These are phyloP conservation scores for Flueggea neowawraea DNA, from an alignment of 441 rosid genomes.

Conservation along the genomic window DNA sequence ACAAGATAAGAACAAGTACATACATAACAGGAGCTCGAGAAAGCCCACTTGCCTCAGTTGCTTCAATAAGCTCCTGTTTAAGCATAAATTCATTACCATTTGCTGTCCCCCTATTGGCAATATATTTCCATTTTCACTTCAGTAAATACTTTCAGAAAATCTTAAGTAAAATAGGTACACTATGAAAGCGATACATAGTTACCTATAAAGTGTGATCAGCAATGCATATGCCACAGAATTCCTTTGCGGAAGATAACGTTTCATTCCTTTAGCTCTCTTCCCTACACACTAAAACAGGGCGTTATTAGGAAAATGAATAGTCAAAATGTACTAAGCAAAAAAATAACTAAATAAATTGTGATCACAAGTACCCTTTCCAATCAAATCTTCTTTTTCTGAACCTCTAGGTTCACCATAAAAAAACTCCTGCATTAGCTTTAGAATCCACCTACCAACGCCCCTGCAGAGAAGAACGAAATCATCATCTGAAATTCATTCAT, in stretches of 20 bases:
- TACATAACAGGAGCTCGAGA: conserved; percentile 70
- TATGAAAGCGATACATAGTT: conserved; percentile 4
- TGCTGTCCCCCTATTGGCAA: conserved; percentile 47
- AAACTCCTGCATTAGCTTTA: conserved; percentile 63
- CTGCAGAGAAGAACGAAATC: conserved; percentile 22
- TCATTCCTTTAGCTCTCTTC: conserved; percentile 41
- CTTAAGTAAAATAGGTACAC: not conserved
- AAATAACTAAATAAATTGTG: conserved; percentile 10
- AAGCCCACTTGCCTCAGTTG: conserved; percentile 91
- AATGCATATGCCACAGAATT: conserved; percentile 85
- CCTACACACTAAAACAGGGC: conserved; percentile 29
- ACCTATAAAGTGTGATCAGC: conserved; percentile 80
- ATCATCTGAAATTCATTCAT: not conserved
- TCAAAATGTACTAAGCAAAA: not conserved
- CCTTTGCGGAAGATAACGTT: conserved; percentile 70
- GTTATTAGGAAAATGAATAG: conserved; percentile 3
- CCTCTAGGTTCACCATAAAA: conserved; percentile 38
- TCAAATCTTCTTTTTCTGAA: conserved; percentile 58
- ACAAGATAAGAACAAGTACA: conserved; percentile 13
- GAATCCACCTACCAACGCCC: conserved; percentile 92
- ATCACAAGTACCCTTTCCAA: conserved; percentile 30
- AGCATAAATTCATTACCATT: conserved; percentile 72
- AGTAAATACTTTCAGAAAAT: conserved; percentile 5
- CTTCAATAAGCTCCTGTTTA: conserved; percentile 89
- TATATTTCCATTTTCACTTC: conserved; percentile 12